Evolutionary conservation across 2,329 filamentous ascomycete genomes (phyloP).

Genomic region (Claviceps pazoutovae): DNA sequence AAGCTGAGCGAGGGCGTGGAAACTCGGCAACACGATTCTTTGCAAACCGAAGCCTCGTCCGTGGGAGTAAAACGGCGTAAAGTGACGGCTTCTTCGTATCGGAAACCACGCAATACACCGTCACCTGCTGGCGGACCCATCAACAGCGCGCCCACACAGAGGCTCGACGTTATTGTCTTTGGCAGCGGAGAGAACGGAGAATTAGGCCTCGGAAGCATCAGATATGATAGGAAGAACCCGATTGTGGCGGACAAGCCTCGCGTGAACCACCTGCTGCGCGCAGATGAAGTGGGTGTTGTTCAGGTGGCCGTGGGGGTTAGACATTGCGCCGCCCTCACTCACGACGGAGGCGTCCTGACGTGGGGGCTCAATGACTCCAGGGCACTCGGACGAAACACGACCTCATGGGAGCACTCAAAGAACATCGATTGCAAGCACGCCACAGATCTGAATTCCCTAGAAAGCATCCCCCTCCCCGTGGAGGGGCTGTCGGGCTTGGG

Average conservation of each 20-base stretch:
- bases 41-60: not conserved
- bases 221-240: constrained; percentile 1
- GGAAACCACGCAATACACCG: not conserved
- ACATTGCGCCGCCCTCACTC: constrained; percentile 47
- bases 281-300: constrained; percentile 35
- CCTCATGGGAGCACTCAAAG: constrained; percentile 27
- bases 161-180: constrained; percentile 7
- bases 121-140: not conserved
- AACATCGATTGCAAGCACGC: constrained; percentile 22
- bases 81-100: not conserved
- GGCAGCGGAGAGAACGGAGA: constrained; percentile 8
- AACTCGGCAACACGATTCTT: not conserved
- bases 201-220: constrained; percentile 7
- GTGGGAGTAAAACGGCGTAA: not conserved
- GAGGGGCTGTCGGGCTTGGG: constrained; percentile 35
- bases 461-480: constrained; percentile 36
- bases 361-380: constrained; percentile 57
- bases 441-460: constrained; percentile 39
- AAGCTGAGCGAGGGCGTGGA: not conserved
- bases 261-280: constrained; percentile 40
- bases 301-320: constrained; percentile 49
- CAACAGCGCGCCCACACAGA: constrained; percentile 1
- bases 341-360: constrained; percentile 47
- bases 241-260: constrained; percentile 3
- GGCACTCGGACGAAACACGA: constrained; percentile 44